These are phyloP conservation scores for Cudoniella acicularis DNA, from an alignment of 495 filamentous ascomycete species.

Conservation along the genomic window DNA sequence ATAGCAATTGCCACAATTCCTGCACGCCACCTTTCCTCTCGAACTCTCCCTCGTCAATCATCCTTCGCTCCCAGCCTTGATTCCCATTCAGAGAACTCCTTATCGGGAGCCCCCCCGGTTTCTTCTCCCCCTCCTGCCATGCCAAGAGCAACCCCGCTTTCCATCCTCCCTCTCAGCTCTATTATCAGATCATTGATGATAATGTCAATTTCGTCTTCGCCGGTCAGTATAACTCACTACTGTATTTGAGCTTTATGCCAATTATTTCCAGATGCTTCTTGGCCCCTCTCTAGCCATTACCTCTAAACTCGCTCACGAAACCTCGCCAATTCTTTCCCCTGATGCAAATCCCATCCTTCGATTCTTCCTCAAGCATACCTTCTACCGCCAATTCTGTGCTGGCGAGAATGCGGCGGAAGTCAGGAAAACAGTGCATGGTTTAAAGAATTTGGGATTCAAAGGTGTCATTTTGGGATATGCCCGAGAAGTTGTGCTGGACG, in stretches of 20 bases:
- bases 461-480: conserved; percentile 80
- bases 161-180: conserved; percentile 66
- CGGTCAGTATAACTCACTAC: conserved; percentile 20
- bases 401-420: conserved; percentile 66
- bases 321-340: conserved; percentile 52
- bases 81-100: conserved; percentile 2
- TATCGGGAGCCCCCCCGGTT: not conserved
- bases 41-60: conserved; percentile 12
- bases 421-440: conserved; percentile 47
- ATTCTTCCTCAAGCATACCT: conserved; percentile 65
- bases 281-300: conserved; percentile 66
- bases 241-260: not conserved
- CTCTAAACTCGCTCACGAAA: conserved; percentile 65
- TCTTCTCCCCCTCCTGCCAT: conserved; percentile 1
- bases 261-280: conserved; percentile 47
- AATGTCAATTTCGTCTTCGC: conserved; percentile 75
- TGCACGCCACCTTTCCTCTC: conserved; percentile 12
- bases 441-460: conserved; percentile 64
- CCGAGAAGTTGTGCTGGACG: conserved; percentile 63
- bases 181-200: conserved; percentile 78
- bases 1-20: conserved; percentile 2
- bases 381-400: conserved; percentile 84
- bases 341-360: conserved; percentile 53
- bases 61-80: conserved; percentile 16
- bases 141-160: conserved; percentile 47